phyloP scores from a whole-genome alignment of 768 basidiomycete species.

The Boletus pseudo-olivaceus region DNA sequence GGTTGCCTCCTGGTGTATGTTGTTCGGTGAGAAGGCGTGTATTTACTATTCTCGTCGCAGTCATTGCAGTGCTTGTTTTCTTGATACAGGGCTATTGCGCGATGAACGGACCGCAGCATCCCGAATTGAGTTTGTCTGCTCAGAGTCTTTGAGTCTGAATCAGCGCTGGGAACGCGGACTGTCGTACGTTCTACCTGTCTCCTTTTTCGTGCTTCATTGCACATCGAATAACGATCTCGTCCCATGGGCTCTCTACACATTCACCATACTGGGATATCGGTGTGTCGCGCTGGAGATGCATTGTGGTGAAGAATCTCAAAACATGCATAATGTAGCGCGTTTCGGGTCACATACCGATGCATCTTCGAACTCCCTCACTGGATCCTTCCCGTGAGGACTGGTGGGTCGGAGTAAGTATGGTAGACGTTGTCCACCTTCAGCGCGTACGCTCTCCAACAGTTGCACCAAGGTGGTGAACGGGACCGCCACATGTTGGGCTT shows the following conservation, averaged over 20 bases:
- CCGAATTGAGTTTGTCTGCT: no score
- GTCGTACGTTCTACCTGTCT: no score
- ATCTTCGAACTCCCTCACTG: constrained; percentile 69
- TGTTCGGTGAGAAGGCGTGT: neutral
- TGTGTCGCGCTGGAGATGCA: constrained; percentile 31
- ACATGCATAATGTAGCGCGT: neutral
- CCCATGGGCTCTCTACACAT: constrained; percentile 72
- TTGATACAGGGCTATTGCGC: no score
- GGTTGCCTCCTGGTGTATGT: neutral
- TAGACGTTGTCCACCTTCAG: constrained; percentile 64
- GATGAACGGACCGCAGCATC: no score
- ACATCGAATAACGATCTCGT: constrained; percentile 82
- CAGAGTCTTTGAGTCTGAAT: no score
- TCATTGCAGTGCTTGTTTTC: no score
- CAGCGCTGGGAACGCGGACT: no score
- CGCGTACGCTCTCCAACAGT: constrained; percentile 56
- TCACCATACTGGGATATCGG: constrained; percentile 43
- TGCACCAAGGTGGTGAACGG: constrained; percentile 59
- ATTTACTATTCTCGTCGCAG: no score
- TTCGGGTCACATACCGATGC: constrained; percentile 37
- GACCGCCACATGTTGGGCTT: constrained; percentile 27
- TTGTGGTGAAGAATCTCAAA: constrained; percentile 24
- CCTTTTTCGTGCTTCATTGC: no score
- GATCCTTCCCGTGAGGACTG: constrained; percentile 71
- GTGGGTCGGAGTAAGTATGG: constrained; percentile 73